phyloP scores from a whole-genome alignment of 805 yeast species.

The Zygoascus ofunaensis region DNA sequence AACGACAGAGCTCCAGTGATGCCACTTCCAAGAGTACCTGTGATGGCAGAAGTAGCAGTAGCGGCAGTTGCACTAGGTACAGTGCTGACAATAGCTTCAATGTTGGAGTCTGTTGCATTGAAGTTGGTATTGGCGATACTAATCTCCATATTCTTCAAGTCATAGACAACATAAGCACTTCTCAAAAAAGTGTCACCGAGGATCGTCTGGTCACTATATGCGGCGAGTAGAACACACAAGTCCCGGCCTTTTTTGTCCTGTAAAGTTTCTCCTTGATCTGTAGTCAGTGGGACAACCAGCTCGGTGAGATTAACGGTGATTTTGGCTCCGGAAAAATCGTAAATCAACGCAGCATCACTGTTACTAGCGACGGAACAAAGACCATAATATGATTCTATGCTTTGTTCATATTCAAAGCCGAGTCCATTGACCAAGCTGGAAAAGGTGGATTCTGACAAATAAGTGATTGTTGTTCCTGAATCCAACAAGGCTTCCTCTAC shows the following conservation, averaged over 20 bases:
- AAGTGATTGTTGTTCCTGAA: slow-evolving; percentile 21
- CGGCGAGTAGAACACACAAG: slow-evolving; percentile 14
- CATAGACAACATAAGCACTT: slow-evolving; percentile 57
- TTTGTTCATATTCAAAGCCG: slow-evolving; percentile 32
- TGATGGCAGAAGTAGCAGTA: slow-evolving; percentile 11
- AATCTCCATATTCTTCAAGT: slow-evolving; percentile 47
- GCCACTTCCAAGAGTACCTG: background rate
- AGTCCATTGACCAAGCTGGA: slow-evolving; percentile 27
- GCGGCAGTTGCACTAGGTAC: slow-evolving; percentile 27
- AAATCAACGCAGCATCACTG: slow-evolving; percentile 7
- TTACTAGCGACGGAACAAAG: slow-evolving; percentile 18
- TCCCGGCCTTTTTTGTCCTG: slow-evolving; percentile 32
- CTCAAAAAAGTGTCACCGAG: slow-evolving; percentile 62
- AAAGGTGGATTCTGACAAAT: slow-evolving; percentile 21
- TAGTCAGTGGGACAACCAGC: slow-evolving; percentile 14
- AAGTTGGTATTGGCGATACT: slow-evolving; percentile 43
- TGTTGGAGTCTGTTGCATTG: slow-evolving; percentile 20
- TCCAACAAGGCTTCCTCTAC: slow-evolving; percentile 34
- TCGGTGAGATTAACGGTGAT: slow-evolving; percentile 22
- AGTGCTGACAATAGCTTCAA: slow-evolving; percentile 17
- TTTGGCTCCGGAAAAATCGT: slow-evolving; percentile 20
- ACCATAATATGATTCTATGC: slow-evolving; percentile 18
- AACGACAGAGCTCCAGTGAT: background rate
- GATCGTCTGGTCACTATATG: slow-evolving; percentile 23
- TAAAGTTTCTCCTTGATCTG: slow-evolving; percentile 11